Base-by-base conservation (phyloP, 805 yeast species). In the Tanozyma kutaoensis region DNA sequence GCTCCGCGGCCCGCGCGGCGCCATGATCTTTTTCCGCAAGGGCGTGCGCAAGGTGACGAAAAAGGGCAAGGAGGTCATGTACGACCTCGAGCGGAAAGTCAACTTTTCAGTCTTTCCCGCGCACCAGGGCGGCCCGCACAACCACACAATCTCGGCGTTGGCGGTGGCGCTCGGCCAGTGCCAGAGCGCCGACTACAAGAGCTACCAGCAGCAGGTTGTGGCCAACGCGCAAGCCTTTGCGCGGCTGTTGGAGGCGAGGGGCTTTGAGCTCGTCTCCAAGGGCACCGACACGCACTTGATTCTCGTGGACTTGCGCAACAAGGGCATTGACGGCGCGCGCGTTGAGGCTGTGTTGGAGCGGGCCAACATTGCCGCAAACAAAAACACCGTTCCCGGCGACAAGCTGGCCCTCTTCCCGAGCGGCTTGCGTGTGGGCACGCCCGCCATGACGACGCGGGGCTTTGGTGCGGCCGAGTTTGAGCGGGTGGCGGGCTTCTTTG, bases 101-200 rank as follows among this genome's bases (percentile, higher is more conserved):
- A 91, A 91, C 70, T 91, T 91, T 58, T 85, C 96, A 8, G 98
- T 91, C 29, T 91, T 91, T 88, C 98, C 98, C 47, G 98, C 95
- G 42, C 98, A 91, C 62, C 98, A 91, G 68, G 98, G 98, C 68
- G 98, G 98, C 54, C 98, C 98, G 46, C 97, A 91, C 64, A 91
- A 91, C 69, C 98, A 91, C 65, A 91, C 98, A 41, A 91, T 91
- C 52, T 78, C 96, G 42, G 98, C 97, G 20, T 64, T 91, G 46
- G 96, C 97, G 12, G 91, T 86, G 38, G 97, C 98, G 28, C 72
- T 91, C 53, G 85, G 85, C 55, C 98, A 91, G 66, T 93, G 95
- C 34, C 67, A 72, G 38, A 65, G 82, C 28, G 93, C 93, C 34
- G 96, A 86, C 57, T 91, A 77, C 64, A 79, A 72, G 55, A 79